Base-by-base conservation (phyloP, 768 basidiomycete species). In the Cyclocybe cylindracea region DNA sequence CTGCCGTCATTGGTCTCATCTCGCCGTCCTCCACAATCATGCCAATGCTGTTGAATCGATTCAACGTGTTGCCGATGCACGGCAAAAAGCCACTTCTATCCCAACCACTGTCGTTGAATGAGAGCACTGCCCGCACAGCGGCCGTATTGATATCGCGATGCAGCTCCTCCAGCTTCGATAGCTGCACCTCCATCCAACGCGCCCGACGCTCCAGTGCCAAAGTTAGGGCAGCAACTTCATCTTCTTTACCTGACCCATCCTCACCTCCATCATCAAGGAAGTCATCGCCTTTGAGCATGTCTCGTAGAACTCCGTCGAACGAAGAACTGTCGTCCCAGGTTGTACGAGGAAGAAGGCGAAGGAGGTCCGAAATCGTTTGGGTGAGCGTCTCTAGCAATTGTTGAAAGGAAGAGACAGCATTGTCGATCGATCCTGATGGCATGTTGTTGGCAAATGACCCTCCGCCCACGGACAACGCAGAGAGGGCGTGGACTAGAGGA, bases 301-400 rank as follows among this genome's bases (percentile, higher is more conserved):
- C 91, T 44, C 88, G 81, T 16, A 93, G 72, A 16, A 91, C 89
- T 34, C 89, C 87, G 58, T 92, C 89, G 58, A 92, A 93, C 8
- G 90, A 92, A 0, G 91, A 91, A 55, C 87, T 91, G 61, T 93
- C 91, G 52, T 91, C 89, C 91, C 90, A 93, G 1, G 91, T 92
- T 8, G 89, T 91, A 10, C 90, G 86, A 13, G 91, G 92, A 52
- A 94, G 84, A 32, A 94, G 79, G 6, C 89, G 86, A 37, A 94
- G 74, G 29, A 94, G 70, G 57, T 92, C 91, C 4, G 91, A 93
- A 59, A 94, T 93, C 0, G 91, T 93, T 61, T 94, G 91, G 1
- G 91, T 94, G 39, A 94, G 72, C 0, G 90, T 94, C 73, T 93
- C 91, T 39, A 94, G 74, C 0, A 94, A 74, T 61, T 92, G 90